A percentile compares a stretch with the other conserved stretches of the same genome.
Evolutionary conservation across 2,329 filamentous ascomycete species (phyloP).

Genomic region (Fusarium sp.): DNA sequence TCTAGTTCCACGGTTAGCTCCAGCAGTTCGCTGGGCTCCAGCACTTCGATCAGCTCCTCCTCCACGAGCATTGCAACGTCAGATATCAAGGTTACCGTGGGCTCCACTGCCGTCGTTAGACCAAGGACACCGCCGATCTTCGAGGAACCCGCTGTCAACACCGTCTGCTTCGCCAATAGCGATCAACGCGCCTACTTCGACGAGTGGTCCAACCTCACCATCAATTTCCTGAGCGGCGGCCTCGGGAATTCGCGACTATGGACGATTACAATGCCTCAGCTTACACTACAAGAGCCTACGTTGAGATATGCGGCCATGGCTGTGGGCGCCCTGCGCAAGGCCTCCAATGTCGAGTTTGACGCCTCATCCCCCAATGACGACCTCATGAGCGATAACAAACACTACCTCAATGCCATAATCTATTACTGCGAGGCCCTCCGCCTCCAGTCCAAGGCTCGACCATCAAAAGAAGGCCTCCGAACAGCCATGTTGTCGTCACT

Average conservation of each 20-base stretch:
- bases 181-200: slow-evolving; percentile 52
- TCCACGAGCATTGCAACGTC: slow-evolving; percentile 14
- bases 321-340: slow-evolving; percentile 52
- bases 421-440: slow-evolving; percentile 56
- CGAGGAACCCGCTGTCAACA: slow-evolving; percentile 48
- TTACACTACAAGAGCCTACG: slow-evolving; percentile 51
- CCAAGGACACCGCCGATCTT: slow-evolving; percentile 45
- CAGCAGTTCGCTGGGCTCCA: not conserved
- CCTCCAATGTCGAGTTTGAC: slow-evolving; percentile 40
- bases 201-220: slow-evolving; percentile 50
- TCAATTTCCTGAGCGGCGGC: slow-evolving; percentile 50
- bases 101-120: slow-evolving; percentile 42
- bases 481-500: slow-evolving; percentile 54
- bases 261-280: slow-evolving; percentile 54
- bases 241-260: slow-evolving; percentile 49
- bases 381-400: slow-evolving; percentile 45
- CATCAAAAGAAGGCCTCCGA: slow-evolving; percentile 49
- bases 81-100: slow-evolving; percentile 29
- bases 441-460: slow-evolving; percentile 50
- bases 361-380: slow-evolving; percentile 26
- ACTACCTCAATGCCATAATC: slow-evolving; percentile 53
- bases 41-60: not conserved
- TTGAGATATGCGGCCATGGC: slow-evolving; percentile 54
- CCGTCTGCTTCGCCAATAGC: slow-evolving; percentile 47
- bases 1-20: not conserved